Evolutionary conservation across 768 basidiomycete genomes (phyloP).

Genomic region (Lactarius sp.): DNA sequence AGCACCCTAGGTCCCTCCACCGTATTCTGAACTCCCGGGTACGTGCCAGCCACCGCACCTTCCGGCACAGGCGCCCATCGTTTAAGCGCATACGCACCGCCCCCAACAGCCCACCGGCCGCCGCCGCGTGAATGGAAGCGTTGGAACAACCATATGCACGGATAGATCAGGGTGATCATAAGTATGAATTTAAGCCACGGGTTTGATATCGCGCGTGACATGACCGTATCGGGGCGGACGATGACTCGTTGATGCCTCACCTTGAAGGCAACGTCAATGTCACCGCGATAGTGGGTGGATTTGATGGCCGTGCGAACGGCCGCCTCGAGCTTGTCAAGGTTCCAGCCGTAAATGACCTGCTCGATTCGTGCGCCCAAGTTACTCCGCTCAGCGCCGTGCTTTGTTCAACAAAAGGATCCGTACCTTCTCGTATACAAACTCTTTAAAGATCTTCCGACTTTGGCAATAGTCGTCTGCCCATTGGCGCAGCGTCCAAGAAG

Average conservation of each 20-base stretch:
- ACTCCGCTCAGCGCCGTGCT: background rate
- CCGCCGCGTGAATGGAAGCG: slow-evolving; percentile 64
- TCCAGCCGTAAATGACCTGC: slow-evolving; percentile 58
- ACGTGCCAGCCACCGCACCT: background rate
- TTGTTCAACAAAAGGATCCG: slow-evolving; percentile 9
- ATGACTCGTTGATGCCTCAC: slow-evolving; percentile 46
- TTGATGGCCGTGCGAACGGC: slow-evolving; percentile 38
- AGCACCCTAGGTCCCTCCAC: slow-evolving; percentile 35
- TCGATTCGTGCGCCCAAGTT: slow-evolving; percentile 13
- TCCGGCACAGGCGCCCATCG: slow-evolving; percentile 28
- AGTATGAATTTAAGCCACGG: slow-evolving; percentile 67
- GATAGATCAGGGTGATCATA: slow-evolving; percentile 66
- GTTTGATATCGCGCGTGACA: slow-evolving; percentile 65
- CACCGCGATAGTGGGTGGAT: slow-evolving; percentile 39
- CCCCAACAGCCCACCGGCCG: slow-evolving; percentile 71
- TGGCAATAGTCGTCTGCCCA: slow-evolving; percentile 85
- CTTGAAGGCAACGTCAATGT: slow-evolving; percentile 49
- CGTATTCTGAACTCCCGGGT: slow-evolving; percentile 29
- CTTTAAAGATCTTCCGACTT: slow-evolving; percentile 65
- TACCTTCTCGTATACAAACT: slow-evolving; percentile 72
- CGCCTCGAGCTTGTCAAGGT: slow-evolving; percentile 38
- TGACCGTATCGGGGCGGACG: slow-evolving; percentile 59
- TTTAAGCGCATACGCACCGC: slow-evolving; percentile 71
- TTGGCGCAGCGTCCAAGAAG: slow-evolving; percentile 31
- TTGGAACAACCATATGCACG: slow-evolving; percentile 77